Percentiles rank a stretch among this genome's conserved stretches.
phyloP scores from a whole-genome alignment of 2,329 filamentous ascomycete genomes.

The Fusarium sp. region DNA sequence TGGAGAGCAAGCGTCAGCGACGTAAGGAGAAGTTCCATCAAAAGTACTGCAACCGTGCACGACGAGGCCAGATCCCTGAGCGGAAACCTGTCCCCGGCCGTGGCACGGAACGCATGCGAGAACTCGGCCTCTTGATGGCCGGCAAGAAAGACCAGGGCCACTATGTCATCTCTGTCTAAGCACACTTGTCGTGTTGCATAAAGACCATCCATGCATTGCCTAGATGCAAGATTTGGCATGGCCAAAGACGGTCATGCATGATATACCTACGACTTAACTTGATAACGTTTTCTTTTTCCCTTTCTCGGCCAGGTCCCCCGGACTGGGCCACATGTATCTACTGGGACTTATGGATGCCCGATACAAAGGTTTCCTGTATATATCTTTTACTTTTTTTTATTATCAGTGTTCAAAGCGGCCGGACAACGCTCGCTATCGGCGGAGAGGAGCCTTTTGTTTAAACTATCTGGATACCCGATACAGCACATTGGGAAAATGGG shows the following conservation, averaged over 20 bases:
- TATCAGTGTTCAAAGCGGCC: slow-evolving; percentile 42
- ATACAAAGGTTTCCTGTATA: slow-evolving; percentile 37
- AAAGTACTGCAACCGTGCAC: slow-evolving; percentile 87
- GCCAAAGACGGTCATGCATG: slow-evolving; percentile 30
- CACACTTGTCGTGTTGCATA: slow-evolving; percentile 10
- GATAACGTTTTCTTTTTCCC: slow-evolving; percentile 31
- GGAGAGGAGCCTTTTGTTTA: slow-evolving; percentile 35
- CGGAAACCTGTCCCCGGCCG: slow-evolving; percentile 83
- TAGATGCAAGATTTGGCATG: slow-evolving; percentile 30
- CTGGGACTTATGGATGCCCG: slow-evolving; percentile 21
- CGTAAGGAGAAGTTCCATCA: slow-evolving; percentile 93
- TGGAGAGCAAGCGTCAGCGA: slow-evolving; percentile 93
- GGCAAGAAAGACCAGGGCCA: slow-evolving; percentile 81
- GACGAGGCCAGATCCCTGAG: slow-evolving; percentile 72
- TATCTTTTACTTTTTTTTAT: slow-evolving; percentile 28
- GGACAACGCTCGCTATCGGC: slow-evolving; percentile 42
- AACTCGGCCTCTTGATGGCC: slow-evolving; percentile 87
- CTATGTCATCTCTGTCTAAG: slow-evolving; percentile 80
- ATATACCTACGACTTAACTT: slow-evolving; percentile 34
- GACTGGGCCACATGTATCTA: slow-evolving; percentile 38
- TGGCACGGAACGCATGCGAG: slow-evolving; percentile 88
- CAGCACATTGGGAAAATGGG: slow-evolving; percentile 45
- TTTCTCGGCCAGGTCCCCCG: slow-evolving; percentile 29
- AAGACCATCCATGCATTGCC: slow-evolving; percentile 10
- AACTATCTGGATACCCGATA: slow-evolving; percentile 51